These are phyloP conservation scores for Aspergillus ustus DNA, from an alignment of 2,329 filamentous ascomycete species.

Conservation along the genomic window DNA sequence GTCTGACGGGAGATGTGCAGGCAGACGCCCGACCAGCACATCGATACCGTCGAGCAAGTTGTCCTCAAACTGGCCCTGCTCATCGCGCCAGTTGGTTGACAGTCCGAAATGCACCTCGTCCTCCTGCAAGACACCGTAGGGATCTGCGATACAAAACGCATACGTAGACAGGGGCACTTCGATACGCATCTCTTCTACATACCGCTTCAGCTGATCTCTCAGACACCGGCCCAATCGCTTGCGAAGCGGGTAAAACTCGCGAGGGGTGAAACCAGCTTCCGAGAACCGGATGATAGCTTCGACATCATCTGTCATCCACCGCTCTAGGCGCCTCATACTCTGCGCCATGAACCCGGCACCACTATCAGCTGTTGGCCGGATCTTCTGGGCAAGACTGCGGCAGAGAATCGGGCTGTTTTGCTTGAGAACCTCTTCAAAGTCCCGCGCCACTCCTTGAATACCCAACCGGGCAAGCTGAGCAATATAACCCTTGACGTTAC, in stretches of 20 bases:
- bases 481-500: slow-evolving; percentile 50
- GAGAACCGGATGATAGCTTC: slow-evolving; percentile 44
- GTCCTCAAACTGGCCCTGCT: slow-evolving; percentile 44
- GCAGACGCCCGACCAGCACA: slow-evolving; percentile 61
- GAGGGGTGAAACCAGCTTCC: slow-evolving; percentile 54
- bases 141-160: slow-evolving; percentile 63
- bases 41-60: slow-evolving; percentile 53
- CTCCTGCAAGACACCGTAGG: slow-evolving; percentile 54
- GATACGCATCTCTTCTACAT: slow-evolving; percentile 54
- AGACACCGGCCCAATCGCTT: slow-evolving; percentile 46
- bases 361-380: slow-evolving; percentile 34
- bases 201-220: slow-evolving; percentile 43
- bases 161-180: slow-evolving; percentile 57
- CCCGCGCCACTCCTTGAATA: slow-evolving; percentile 39
- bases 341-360: slow-evolving; percentile 23
- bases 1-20: slow-evolving; percentile 62
- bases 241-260: slow-evolving; percentile 47
- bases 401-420: slow-evolving; percentile 38
- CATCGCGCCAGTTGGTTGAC: slow-evolving; percentile 50
- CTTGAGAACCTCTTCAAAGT: slow-evolving; percentile 44
- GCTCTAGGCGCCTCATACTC: slow-evolving; percentile 36
- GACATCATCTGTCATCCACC: slow-evolving; percentile 39
- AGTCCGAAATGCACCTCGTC: slow-evolving; percentile 62
- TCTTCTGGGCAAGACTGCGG: slow-evolving; percentile 42
- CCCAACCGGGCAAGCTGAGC: slow-evolving; percentile 46